A percentile compares a stretch with the other conserved stretches of the same genome.
phyloP scores from a whole-genome alignment of 2,329 filamentous ascomycete species.

The Aspergillus calidoustus region DNA sequence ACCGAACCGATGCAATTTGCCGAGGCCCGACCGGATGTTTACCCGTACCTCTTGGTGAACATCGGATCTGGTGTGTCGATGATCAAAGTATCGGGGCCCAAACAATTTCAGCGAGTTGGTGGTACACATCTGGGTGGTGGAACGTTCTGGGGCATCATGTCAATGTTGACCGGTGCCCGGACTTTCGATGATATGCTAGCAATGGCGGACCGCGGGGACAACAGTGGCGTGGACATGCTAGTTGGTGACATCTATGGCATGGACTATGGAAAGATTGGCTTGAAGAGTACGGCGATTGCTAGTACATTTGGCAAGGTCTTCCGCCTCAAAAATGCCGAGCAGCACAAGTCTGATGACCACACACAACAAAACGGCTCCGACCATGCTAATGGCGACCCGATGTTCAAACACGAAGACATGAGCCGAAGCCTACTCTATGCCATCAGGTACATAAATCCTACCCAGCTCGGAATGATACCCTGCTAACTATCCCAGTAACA shows the following conservation, averaged over 20 bases:
- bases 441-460: slow-evolving; percentile 60
- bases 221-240: slow-evolving; percentile 90
- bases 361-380: slow-evolving; percentile 57
- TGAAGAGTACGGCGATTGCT: slow-evolving; percentile 94
- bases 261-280: slow-evolving; percentile 92
- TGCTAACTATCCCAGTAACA: slow-evolving; percentile 68
- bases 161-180: slow-evolving; percentile 86
- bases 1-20: slow-evolving; percentile 88
- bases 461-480: neutral
- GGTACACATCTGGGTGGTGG: slow-evolving; percentile 94
- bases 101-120: slow-evolving; percentile 85
- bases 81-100: slow-evolving; percentile 92
- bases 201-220: slow-evolving; percentile 89
- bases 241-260: slow-evolving; percentile 98
- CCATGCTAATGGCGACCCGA: slow-evolving; percentile 38
- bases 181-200: slow-evolving; percentile 98
- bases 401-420: slow-evolving; percentile 82
- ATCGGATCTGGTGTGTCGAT: slow-evolving; percentile 97
- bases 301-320: slow-evolving; percentile 98
- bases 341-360: slow-evolving; percentile 74
- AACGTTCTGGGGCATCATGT: slow-evolving; percentile 95
- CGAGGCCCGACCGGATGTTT: slow-evolving; percentile 77
- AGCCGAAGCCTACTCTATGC: slow-evolving; percentile 91
- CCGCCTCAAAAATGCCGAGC: slow-evolving; percentile 84
- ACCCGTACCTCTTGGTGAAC: slow-evolving; percentile 96